Evolutionary conservation across 129 eudicot species (phyloP).

Genomic region (Escallonia rubra): DNA sequence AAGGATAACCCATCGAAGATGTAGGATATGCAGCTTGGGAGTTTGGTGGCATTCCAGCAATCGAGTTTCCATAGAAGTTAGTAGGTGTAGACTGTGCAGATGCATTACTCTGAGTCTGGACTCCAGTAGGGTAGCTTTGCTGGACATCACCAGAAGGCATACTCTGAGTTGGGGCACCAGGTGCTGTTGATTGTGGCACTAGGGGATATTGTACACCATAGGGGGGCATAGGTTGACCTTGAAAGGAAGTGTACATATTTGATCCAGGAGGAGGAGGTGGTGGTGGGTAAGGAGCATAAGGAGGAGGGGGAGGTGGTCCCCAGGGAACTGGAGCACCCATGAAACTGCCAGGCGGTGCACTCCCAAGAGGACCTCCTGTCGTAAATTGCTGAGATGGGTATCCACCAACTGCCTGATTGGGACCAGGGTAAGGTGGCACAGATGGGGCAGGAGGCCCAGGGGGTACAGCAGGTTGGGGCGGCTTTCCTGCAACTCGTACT

Average conservation of each 20-base stretch:
- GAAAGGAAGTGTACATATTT: conserved; percentile 43
- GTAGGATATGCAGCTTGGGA: conserved; percentile 48
- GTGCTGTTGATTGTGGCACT: conserved; percentile 12
- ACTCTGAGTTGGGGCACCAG: conserved; percentile 33
- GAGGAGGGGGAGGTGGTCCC: conserved; percentile 73
- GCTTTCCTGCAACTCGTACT: conserved; percentile 93
- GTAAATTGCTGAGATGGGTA: conserved; percentile 76
- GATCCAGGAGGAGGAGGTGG: conserved; percentile 70
- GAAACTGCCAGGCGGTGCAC: conserved; percentile 60
- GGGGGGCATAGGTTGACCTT: conserved; percentile 45
- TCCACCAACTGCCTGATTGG: conserved; percentile 40
- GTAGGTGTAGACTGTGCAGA: conserved; percentile 41
- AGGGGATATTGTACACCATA: conserved; percentile 68
- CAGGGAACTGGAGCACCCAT: conserved; percentile 65
- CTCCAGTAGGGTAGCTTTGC: conserved; percentile 41
- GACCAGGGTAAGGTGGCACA: conserved; percentile 48
- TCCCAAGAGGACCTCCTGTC: conserved; percentile 66
- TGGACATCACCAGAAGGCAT: conserved; percentile 38
- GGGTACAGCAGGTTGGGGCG: conserved; percentile 78
- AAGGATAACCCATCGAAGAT: conserved; percentile 38
- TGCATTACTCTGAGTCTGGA: conserved; percentile 51
- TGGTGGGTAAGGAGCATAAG: conserved; percentile 53
- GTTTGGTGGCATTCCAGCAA: conserved; percentile 44
- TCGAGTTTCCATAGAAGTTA: conserved; percentile 44
- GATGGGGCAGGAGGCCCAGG: conserved; percentile 75